Base-by-base conservation (phyloP, 169 alveolate genomes). In the Babesia caballi region DNA sequence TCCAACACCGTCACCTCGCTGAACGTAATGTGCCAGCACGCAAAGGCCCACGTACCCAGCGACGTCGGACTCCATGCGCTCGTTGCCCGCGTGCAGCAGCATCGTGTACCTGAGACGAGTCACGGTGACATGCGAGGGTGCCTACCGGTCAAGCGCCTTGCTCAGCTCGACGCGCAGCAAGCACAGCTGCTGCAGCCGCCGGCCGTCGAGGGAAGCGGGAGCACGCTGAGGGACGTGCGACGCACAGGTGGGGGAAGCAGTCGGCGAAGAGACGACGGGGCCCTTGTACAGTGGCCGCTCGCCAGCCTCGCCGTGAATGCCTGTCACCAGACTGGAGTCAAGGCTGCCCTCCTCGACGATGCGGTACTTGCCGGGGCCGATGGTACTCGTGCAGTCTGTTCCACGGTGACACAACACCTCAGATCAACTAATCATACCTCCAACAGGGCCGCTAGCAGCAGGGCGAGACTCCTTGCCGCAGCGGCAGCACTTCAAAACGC, bases 401-500 rank as follows among this genome's bases (percentile, higher is more conserved):
- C 44, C 44, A 11, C 44, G 15, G 1, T 0, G 44, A 3, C 17
- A 11, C 44, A 11, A 38, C 7, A 12, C 3, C n/a, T 11, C 44
- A 38, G 7, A 17, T 38, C 44, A 38, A 5, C 14, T 8, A 38
- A 12, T 1, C 44, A 38, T 17, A 0, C 2, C 14, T 12, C 44
- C 6, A 3, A 2, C 46, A 2, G 50, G 0, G 21, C 50, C 9
- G 27, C 19, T 8, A 21, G 25, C 6, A 12, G 53, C 30, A 46
- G 12, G 27, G 30, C 69, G 46, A 4, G 19, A 17, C 57, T 46
- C 66, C 11, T 23, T 33, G 30, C 42, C 25, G 66, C 88, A 81
- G 23, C 69, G 56, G 51, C 88, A 69, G 38, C 88, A 81, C 28
- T 49, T 33, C 25, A 73, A 46, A 12, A 36, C 42, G 36, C 84